Base-by-base conservation (phyloP, 495 filamentous ascomycete genomes). In the Hypomontagnella submonticulosa region DNA sequence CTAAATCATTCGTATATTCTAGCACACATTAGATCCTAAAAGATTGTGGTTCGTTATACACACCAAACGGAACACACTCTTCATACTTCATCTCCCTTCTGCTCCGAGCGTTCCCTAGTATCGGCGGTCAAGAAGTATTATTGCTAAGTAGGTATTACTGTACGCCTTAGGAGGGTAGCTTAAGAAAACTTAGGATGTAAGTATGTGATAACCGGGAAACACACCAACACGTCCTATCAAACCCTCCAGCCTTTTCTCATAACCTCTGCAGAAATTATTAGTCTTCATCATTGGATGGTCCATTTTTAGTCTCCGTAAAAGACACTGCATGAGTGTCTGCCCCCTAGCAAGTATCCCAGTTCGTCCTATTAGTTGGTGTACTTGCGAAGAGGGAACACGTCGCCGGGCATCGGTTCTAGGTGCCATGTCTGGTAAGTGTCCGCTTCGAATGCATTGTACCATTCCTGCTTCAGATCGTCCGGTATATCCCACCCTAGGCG, bases 361-460 rank as follows among this genome's bases (percentile, higher is more conserved):
- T 12, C 27, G 32, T 52, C 46, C 5, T 27, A 59, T 75, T 70
- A 83, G 73, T 83, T 83, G 36, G 81, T 81, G 15, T 81, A 75
- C 33, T 70, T 71, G 47, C 80, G 77, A 53, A 83, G 73, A 27
- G 81, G 76, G 62, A 82, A 83, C 62, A 74, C 81, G 71, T 76
- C 80, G 32, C 67, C 61, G 6, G 81, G 81, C 80, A 83, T 83
- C 51, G 81, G 81, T 62, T 82, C 80, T 37, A 82, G 70, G 63
- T 83, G 81, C 79, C 79, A 83, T 57, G 77, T 73, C 65, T 73
- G 77, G 71, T 60, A 61, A 38, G 74, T 76, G 36, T 76, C 62
- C 52, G 69, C 61, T 15, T 72, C 72, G 53, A 82, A 83, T 19
- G 81, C 81, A 52, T 76, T 67, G 36, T 75, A 56, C 80, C 80